phyloP scores from a whole-genome alignment of 176 grass and related monocot genomes.

The Carex pumila region DNA sequence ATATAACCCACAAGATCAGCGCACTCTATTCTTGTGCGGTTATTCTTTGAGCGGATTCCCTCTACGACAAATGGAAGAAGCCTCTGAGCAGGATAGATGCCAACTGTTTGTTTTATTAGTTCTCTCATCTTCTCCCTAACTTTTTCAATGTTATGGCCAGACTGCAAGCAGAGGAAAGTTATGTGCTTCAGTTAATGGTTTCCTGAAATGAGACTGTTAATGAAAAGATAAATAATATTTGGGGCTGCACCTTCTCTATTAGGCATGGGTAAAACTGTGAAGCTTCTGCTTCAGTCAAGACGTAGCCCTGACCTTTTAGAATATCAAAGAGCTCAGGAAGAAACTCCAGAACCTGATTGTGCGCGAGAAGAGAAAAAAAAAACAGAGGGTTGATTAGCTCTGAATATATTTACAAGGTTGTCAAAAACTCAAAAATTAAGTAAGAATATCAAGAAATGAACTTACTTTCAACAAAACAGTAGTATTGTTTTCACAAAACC shows the following conservation, averaged over 20 bases:
- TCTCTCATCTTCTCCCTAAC: conserved; percentile 91
- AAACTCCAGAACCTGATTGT: conserved; percentile 86
- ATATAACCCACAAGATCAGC: conserved; percentile 92
- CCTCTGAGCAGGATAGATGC: conserved; percentile 76
- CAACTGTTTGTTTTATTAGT: conserved; percentile 88
- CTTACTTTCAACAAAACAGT: conserved; percentile 95
- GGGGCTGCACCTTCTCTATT: conserved; percentile 59
- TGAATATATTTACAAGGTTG: background rate
- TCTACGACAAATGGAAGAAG: conserved; percentile 87
- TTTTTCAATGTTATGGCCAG: conserved; percentile 99
- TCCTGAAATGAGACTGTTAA: background rate
- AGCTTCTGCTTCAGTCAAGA: conserved; percentile 88
- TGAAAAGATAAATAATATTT: background rate
- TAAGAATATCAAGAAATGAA: background rate
- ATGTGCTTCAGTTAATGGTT: background rate
- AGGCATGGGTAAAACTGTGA: conserved; percentile 94
- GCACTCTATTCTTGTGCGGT: conserved; percentile 92
- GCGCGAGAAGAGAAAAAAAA: background rate
- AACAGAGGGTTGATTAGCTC: conserved; percentile 5
- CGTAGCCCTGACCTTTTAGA: conserved; percentile 86
- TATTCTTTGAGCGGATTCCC: conserved; percentile 94
- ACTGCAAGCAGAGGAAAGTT: conserved; percentile 37
- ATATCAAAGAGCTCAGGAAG: conserved; percentile 89
- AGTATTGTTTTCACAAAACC: conserved; percentile 98
- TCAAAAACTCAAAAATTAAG: background rate